Base-by-base conservation (phyloP, 1,284 basidiomycete species). In the Entoloma clypeatum region DNA sequence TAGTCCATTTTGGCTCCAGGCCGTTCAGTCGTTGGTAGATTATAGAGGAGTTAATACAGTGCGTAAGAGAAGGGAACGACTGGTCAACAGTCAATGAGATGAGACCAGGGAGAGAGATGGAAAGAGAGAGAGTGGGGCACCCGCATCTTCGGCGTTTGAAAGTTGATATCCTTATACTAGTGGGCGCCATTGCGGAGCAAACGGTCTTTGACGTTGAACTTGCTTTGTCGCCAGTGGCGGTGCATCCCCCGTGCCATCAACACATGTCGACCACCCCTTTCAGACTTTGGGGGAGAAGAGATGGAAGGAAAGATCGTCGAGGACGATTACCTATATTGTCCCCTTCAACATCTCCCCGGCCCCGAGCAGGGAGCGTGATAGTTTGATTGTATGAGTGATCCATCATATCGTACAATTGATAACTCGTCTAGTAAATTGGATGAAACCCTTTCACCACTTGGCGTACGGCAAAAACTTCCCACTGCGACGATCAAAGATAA, bases 391-490 rank as follows among this genome's bases (percentile, higher is more conserved):
- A 3, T 21, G 16, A 34, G 17, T 18, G 10, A 24, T 30, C 26
- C 16, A 32, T 34, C 17, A 30, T 27, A 35, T 30, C 25, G 4
- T 26, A 23, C 27, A 14, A 47, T 33, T 16, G 22, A 44, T 29
- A 24, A 3, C 26, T 40, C n/a, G 24, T 18, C 16, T 8, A 16
- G 18, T 35, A 36, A 26, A 18, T n/a, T 13, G 21, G 31, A 28
- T 14, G n/a, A 23, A n/a, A 24, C 6, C 25, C n/a, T 13, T 60
- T 63, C 60, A 84, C 82, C 81, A 85, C 46, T 69, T 77, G 13
- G 75, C 69, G 56, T 86, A 86, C 9, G 82, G 80, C 52, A 86
- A 62, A 64, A 85, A 86, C 59, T 86, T 86, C 42, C 81, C 82
- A 58, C 81, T 84, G 55, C 3, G 36, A 25, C 29, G 13, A 32